A percentile compares a stretch with the other conserved stretches of the same genome.
Conservation (phyloP, 805 yeast species). For the Kluyveromyces aestuarii region DNA sequence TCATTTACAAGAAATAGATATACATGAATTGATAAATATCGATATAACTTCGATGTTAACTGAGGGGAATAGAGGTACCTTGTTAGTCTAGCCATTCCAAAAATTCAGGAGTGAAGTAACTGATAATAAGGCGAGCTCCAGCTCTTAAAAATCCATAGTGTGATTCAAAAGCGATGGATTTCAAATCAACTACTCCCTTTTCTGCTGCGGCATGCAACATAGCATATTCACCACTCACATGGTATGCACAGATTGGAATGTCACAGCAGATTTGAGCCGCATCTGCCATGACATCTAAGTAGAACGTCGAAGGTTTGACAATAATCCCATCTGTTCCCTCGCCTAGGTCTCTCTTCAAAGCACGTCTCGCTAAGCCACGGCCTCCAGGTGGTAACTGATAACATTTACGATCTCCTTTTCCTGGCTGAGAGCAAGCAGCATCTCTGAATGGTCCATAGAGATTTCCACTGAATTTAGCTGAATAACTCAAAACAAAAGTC, state of each 20-base stretch:
- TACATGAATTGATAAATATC: background rate
- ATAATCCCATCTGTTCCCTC: conserved; percentile 97
- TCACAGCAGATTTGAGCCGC: conserved; percentile 76
- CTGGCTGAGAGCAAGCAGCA: conserved; percentile 89
- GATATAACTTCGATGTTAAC: background rate
- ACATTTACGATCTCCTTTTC: conserved; percentile 82
- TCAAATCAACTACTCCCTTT: conserved; percentile 82
- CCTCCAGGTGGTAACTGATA: conserved; percentile 94
- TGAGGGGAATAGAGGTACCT: background rate
- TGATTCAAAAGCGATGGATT: conserved; percentile 68
- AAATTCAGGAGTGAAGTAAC: conserved; percentile 93
- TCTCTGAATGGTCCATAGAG: conserved; percentile 97
- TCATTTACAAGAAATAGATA: background rate
- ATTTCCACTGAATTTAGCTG: conserved; percentile 88
- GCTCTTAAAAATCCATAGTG: conserved; percentile 91
- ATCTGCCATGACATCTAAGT: conserved; percentile 82
- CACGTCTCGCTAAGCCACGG: conserved; percentile 88
- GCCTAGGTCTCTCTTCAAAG: conserved; percentile 69
- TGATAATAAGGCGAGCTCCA: conserved; percentile 85
- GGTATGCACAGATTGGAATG: conserved; percentile 89
- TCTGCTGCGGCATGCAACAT: conserved; percentile 98
- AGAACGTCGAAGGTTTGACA: conserved; percentile 93
- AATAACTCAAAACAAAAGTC: conserved; percentile 83
- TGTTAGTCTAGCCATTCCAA: conserved; percentile 72
- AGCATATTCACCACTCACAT: conserved; percentile 95